Evolutionary conservation across 2,329 filamentous ascomycete species (phyloP).

Genomic region (Grosmannia serpens): DNA sequence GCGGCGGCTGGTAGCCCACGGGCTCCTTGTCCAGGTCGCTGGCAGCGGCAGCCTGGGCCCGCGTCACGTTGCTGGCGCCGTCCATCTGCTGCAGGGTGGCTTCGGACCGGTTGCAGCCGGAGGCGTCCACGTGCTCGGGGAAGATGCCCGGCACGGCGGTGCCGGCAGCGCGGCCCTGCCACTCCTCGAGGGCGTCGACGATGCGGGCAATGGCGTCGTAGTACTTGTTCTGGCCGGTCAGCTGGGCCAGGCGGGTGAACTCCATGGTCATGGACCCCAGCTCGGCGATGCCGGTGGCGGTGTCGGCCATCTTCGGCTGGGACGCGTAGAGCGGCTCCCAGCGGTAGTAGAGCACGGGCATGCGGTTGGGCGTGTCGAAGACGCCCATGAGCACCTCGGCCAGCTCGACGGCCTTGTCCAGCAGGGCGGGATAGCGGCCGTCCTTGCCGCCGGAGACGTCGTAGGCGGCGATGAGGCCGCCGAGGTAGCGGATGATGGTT

Average conservation of each 20-base stretch:
- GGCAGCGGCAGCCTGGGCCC: constrained; percentile 22
- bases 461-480: constrained; percentile 74
- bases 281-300: constrained; percentile 51
- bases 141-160: constrained; percentile 70
- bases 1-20: constrained; percentile 18
- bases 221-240: constrained; percentile 71
- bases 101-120: constrained; percentile 58
- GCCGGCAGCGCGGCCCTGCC: constrained; percentile 46
- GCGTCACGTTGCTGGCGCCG: constrained; percentile 21
- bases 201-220: constrained; percentile 85
- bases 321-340: constrained; percentile 59
- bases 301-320: constrained; percentile 50
- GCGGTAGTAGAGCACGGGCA: constrained; percentile 72
- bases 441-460: constrained; percentile 60
- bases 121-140: constrained; percentile 65
- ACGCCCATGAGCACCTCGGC: constrained; percentile 70
- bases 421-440: constrained; percentile 50
- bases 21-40: constrained; percentile 12
- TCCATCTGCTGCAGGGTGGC: constrained; percentile 17
- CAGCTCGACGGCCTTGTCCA: constrained; percentile 69
- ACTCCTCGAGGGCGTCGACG: constrained; percentile 64
- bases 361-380: constrained; percentile 88
- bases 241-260: constrained; percentile 78
- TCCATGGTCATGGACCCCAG: constrained; percentile 74
- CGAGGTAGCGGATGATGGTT: constrained; percentile 82